Evolutionary conservation across 331 rosid genomes (phyloP).

Genomic region (Rosa hybrid): DNA sequence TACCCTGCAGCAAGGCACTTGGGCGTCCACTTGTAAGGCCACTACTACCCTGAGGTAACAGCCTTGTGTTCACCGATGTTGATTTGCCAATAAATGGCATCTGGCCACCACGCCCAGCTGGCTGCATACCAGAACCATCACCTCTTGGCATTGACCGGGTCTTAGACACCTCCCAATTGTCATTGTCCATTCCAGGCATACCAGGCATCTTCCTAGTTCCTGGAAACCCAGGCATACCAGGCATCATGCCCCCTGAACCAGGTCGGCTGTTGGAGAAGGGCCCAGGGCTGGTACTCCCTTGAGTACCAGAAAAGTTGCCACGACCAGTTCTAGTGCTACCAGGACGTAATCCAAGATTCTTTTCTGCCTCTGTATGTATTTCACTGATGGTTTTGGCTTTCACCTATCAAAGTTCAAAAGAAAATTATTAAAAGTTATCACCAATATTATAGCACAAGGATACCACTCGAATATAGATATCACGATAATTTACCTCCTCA

Average conservation of each 20-base stretch:
- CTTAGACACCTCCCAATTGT: constrained; percentile 84
- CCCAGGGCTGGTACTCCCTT: constrained; percentile 61
- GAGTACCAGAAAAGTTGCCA: constrained; percentile 45
- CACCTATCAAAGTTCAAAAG: constrained; percentile 20
- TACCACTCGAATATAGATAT: neutral
- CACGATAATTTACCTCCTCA: constrained; percentile 62
- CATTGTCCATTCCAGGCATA: constrained; percentile 88
- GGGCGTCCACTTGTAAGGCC: constrained; percentile 64
- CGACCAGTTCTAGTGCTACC: constrained; percentile 84
- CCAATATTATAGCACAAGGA: neutral
- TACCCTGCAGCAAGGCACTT: constrained; percentile 84
- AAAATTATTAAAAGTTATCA: neutral
- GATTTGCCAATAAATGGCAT: constrained; percentile 56
- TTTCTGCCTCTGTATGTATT: constrained; percentile 98
- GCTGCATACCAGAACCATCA: constrained; percentile 47
- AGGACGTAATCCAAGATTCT: constrained; percentile 91
- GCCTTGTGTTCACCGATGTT: constrained; percentile 55
- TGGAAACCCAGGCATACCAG: constrained; percentile 99
- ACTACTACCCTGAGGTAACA: constrained; percentile 90
- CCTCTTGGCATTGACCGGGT: constrained; percentile 68
- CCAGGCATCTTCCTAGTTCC: constrained; percentile 96
- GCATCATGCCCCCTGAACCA: constrained; percentile 97
- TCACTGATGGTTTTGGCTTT: constrained; percentile 92
- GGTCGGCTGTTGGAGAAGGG: constrained; percentile 70
- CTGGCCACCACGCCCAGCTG: constrained; percentile 72